Base-by-base conservation (phyloP, 78 protist species). In the Guillardia theta region DNA sequence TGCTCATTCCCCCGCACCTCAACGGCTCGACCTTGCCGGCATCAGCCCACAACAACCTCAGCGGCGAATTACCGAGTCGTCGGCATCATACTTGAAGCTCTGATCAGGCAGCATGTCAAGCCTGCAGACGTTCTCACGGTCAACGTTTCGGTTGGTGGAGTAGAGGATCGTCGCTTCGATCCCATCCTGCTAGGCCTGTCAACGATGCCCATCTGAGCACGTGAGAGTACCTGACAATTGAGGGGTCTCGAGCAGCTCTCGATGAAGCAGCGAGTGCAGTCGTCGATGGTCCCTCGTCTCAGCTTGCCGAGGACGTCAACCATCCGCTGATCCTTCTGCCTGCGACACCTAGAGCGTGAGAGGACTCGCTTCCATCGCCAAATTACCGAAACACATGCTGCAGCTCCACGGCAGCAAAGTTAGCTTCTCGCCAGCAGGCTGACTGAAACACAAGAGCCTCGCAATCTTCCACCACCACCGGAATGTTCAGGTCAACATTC, bases 81-180 rank as follows among this genome's bases (percentile, higher is more conserved):
- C 8, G 6, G 93, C 94, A 15, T 0, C 8, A 48, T 54, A 88
- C 5, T 2, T 47, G 18, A 19, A 37, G 33, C 48, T 24, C 78
- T 41, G 0, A 0, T 39, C 53, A 45, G 15, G 48, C 15, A 50
- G 54, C 48, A 58, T 1, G 70, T 24, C 2, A 58, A 50, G 58
- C 58, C 27, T 27, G 83, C 36, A 24, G 36, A 70, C 45, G 6
- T 1, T 4, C 9, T 24, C 83, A 12, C 0, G 1, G 41, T 43
- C 62, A 9, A 92, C 94, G 0, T 19, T 9, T 5, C 0, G 15
- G 47, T 41, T 33, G 36, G 4, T 39, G 1, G 94, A 4, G 87
- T 33, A 64, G 41, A 92, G 94, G n/a, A 27, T 44, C 8, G 94
- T 62, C 19, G 94, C 50, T 50, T 24, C 22, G 88, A 92, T 48